These are phyloP conservation scores for Taphrina wiesneri DNA, from an alignment of 1,139 yeast species.

Conservation along the genomic window DNA sequence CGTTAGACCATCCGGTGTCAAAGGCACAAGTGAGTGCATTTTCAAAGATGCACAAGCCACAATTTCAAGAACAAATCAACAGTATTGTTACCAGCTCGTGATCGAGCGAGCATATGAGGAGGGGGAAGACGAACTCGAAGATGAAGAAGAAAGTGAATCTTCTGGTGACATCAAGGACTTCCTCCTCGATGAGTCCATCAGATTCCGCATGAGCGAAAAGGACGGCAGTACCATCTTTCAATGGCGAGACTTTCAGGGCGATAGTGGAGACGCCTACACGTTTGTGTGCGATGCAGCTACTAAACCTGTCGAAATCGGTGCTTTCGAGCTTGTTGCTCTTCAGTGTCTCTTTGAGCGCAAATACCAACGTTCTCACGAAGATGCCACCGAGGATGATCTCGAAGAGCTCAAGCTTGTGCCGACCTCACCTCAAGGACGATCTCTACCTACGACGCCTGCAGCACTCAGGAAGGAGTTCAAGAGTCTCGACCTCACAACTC, in stretches of 20 bases:
- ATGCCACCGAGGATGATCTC: slow-evolving; percentile 54
- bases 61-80: slow-evolving; percentile 61
- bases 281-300: slow-evolving; percentile 71
- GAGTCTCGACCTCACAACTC: slow-evolving; percentile 19
- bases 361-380: slow-evolving; percentile 58
- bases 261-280: slow-evolving; percentile 81
- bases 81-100: slow-evolving; percentile 68
- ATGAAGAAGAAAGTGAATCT: slow-evolving; percentile 60
- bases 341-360: slow-evolving; percentile 77
- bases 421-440: slow-evolving; percentile 15
- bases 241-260: slow-evolving; percentile 69
- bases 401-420: slow-evolving; percentile 52
- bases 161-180: slow-evolving; percentile 63
- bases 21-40: slow-evolving; percentile 82
- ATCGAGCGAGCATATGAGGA: slow-evolving; percentile 69
- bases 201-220: slow-evolving; percentile 51
- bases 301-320: slow-evolving; percentile 58
- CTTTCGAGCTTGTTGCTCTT: slow-evolving; percentile 63
- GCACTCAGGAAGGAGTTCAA: slow-evolving; percentile 20
- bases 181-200: slow-evolving; percentile 63
- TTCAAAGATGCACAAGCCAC: slow-evolving; percentile 44
- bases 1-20: slow-evolving; percentile 76
- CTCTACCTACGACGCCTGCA: slow-evolving; percentile 36
- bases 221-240: slow-evolving; percentile 58
- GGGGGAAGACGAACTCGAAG: slow-evolving; percentile 57